These are phyloP conservation scores for Populus davidiana DNA, from an alignment of 345 rosid genomes.

Conservation along the genomic window DNA sequence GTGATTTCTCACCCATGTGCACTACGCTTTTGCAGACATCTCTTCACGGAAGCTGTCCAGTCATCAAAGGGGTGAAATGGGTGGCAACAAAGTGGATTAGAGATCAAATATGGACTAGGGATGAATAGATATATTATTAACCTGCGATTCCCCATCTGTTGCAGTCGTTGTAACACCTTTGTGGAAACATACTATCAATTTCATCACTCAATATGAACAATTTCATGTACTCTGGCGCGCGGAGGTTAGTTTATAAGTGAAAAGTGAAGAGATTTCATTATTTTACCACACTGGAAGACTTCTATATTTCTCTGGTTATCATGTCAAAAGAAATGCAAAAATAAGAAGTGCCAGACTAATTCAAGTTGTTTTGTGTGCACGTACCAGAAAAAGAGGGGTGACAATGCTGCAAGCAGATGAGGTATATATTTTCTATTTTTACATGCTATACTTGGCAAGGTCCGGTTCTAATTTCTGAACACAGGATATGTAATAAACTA, in stretches of 20 bases:
- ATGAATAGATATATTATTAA: background rate
- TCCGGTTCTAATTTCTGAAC: background rate
- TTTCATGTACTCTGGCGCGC: background rate
- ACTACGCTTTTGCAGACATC: conserved; percentile 19
- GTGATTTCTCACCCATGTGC: background rate
- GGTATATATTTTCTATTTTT: background rate
- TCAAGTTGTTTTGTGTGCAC: too few relatives aligned
- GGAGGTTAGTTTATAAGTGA: background rate
- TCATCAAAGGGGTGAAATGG: conserved; percentile 31
- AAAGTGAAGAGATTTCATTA: background rate
- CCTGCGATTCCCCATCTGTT: background rate
- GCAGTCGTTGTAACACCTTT: too few relatives aligned
- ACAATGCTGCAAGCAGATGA: background rate
- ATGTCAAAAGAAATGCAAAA: background rate
- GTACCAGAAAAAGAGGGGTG: too few relatives aligned
- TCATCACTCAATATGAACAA: background rate
- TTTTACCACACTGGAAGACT: background rate
- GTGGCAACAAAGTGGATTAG: conserved; percentile 38
- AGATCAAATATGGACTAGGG: conserved; percentile 11
- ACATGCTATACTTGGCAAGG: background rate
- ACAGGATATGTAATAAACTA: background rate
- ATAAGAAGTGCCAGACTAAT: too few relatives aligned
- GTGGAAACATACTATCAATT: background rate
- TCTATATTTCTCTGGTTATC: background rate
- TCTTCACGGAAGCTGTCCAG: conserved; percentile 38